Evolutionary conservation across 2,329 filamentous ascomycete genomes (phyloP), one percentile per base, ranked within the genome.

Genomic region (Penicillium fuscoglaucum): DNA sequence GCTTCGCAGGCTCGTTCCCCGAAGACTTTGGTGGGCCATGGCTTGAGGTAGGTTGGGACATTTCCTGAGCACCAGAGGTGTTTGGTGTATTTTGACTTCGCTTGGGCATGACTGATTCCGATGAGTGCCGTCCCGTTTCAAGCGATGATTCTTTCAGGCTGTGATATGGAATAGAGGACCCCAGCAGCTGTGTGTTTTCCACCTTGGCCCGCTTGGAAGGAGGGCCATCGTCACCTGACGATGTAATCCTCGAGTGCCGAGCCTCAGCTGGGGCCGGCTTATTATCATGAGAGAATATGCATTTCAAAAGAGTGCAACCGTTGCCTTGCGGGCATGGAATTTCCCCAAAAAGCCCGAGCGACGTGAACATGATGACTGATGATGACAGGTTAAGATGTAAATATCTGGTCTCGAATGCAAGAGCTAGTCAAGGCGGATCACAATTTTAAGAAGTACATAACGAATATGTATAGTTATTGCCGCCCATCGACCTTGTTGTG

Each of bases 211-310:
- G 72, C 61, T 78, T 78, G 13, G 62, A 50, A 21, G 64, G 44
- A n/a, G 70, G 72, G 41, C 64, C 40, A 50, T 47, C 15, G 3
- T 51, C 29, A 39, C 54, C 54, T 26, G 56, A 62, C 39, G 58
- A 44, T 58, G 66, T 64, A 45, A 66, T 67, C 47, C 62, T 61
- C 6, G 10, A 26, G 21, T 4, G 2, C 26, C 8, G 50, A 21
- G 57, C 50, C 26, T 55, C 29, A 43, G 53, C 15, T 10, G 43
- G 43, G 43, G 45, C 24, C 15, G 54, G 8, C 15, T 66, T 54
- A 54, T 79, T 70, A 19, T 41, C 29, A 17, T 88, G 85, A 13
- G 74, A 77, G 72, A 87, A 88, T 21, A 87, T 80, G 73, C 85
- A 88, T 61, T 80, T 79, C 15, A 82, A 74, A 13, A 87, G 73